A percentile compares a stretch with the other conserved stretches of the same genome.
Conservation (phyloP, 2,329 filamentous ascomycete genomes). For the Penicillium sp. region DNA sequence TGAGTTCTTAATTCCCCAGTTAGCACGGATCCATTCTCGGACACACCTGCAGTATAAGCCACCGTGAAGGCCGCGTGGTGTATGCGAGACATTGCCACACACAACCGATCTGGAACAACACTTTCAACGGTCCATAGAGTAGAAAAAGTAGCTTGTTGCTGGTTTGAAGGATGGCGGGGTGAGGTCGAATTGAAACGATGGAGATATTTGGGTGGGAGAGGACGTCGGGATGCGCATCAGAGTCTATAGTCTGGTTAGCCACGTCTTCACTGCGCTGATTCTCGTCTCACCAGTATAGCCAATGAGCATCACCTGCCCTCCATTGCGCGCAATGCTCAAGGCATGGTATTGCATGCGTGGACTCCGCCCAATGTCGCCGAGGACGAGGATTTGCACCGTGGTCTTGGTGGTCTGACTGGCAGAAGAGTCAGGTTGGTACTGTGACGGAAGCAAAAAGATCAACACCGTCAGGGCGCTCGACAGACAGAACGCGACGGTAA, state of each 20-base stretch:
- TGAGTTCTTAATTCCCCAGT: too few species aligned
- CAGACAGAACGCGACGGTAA: conserved; percentile 39
- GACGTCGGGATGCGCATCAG: conserved; percentile 72
- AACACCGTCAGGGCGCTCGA: conserved; percentile 48
- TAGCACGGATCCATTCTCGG: too few species aligned
- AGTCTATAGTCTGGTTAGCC: conserved; percentile 51
- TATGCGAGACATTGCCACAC: conserved; percentile 70
- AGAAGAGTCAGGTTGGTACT: conserved; percentile 40
- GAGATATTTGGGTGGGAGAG: conserved; percentile 61
- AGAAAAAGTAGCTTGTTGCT: conserved; percentile 70
- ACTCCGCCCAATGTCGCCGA: conserved; percentile 91
- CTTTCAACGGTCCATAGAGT: conserved; percentile 73
- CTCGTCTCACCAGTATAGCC: conserved; percentile 67
- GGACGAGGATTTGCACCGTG: conserved; percentile 74
- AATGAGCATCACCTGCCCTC: conserved; percentile 73
- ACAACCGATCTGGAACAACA: conserved; percentile 70
- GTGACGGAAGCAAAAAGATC: conserved; percentile 49
- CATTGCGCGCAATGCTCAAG: conserved; percentile 78
- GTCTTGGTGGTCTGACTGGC: conserved; percentile 31
- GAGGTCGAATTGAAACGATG: conserved; percentile 62
- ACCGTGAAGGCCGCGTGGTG: conserved; percentile 64
- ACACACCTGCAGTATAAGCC: conserved; percentile 80
- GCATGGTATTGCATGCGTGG: conserved; percentile 99
- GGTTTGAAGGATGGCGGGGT: conserved; percentile 61
- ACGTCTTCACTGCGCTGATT: background rate